Evolutionary conservation across 306 rosid species (phyloP).

Genomic region (Sindora glabra): DNA sequence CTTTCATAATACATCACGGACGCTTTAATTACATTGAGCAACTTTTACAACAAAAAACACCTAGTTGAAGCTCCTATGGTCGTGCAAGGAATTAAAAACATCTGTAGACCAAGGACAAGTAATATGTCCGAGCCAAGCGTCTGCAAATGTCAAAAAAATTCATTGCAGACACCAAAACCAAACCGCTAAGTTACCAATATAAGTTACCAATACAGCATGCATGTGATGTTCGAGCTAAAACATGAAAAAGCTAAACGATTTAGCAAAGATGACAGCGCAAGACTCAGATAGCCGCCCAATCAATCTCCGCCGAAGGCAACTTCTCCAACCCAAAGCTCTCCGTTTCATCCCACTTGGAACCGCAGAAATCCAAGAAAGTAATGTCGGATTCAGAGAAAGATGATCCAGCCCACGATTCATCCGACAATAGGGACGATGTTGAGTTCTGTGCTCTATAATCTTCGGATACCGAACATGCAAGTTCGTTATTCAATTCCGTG

Average conservation of each 20-base stretch:
- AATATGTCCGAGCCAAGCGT: slow-evolving; percentile 23
- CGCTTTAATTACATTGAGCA: slow-evolving; percentile 16
- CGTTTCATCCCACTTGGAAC: slow-evolving; percentile 38
- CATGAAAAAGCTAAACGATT: neutral
- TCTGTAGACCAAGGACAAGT: slow-evolving; percentile 37
- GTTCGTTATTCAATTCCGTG: slow-evolving; percentile 7
- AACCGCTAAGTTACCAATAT: slow-evolving; percentile 7
- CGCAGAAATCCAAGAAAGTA: slow-evolving; percentile 47
- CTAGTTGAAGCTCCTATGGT: slow-evolving; percentile 19
- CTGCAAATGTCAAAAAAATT: slow-evolving; percentile 72
- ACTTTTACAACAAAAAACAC: neutral
- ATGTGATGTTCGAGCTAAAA: neutral
- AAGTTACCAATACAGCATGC: neutral
- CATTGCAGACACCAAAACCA: slow-evolving; percentile 50
- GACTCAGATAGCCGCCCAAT: slow-evolving; percentile 65
- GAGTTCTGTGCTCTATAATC: slow-evolving; percentile 32
- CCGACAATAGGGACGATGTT: slow-evolving; percentile 25
- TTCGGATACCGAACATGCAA: neutral
- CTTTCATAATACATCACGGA: too few relatives aligned
- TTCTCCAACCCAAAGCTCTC: slow-evolving; percentile 57
- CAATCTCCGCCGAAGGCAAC: slow-evolving; percentile 85
- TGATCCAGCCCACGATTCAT: slow-evolving; percentile 36
- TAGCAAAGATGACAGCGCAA: neutral
- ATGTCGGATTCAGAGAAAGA: slow-evolving; percentile 64
- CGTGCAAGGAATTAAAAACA: slow-evolving; percentile 47